A percentile compares a stretch with the other conserved stretches of the same genome.
These are phyloP conservation scores for Triglochin maritima DNA, from an alignment of 106 monocot species.

Conservation along the genomic window DNA sequence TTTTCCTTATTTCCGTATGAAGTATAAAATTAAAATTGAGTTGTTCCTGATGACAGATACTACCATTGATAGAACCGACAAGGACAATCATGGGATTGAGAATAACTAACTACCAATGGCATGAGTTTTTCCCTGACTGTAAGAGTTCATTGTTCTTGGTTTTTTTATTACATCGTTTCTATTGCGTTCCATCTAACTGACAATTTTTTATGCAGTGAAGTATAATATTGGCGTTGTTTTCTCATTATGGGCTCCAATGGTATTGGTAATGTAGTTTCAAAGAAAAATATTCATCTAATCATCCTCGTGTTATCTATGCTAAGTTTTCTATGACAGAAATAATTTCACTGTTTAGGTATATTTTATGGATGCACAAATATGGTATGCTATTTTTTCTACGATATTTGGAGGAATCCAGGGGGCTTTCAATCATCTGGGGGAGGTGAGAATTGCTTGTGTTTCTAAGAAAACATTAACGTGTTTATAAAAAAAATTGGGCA, in stretches of 20 bases:
- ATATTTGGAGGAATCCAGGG: slow-evolving; percentile 86
- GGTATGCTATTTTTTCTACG: slow-evolving; percentile 97
- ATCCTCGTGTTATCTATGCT: neutral
- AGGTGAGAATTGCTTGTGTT: slow-evolving; percentile 30
- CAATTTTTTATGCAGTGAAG: slow-evolving; percentile 45
- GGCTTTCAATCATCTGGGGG: slow-evolving; percentile 90
- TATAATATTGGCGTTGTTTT: slow-evolving; percentile 83
- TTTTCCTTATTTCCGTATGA: neutral
- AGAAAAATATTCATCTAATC: neutral
- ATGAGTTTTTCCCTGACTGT: slow-evolving; percentile 95
- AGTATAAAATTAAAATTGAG: neutral
- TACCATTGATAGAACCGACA: slow-evolving; percentile 79
- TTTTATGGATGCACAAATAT: slow-evolving; percentile 98
- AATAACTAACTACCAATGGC: slow-evolving; percentile 68
- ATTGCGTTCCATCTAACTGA: neutral
- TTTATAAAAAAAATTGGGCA: too few species aligned
- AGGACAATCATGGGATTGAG: slow-evolving; percentile 63
- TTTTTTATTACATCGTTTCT: neutral
- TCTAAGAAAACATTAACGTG: neutral
- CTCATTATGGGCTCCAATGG: slow-evolving; percentile 89
- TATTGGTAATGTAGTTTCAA: slow-evolving; percentile 36
- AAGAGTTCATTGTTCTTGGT: slow-evolving; percentile 14
- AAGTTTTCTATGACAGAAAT: neutral
- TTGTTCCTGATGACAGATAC: slow-evolving; percentile 37
- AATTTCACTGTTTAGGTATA: slow-evolving; percentile 47